A percentile compares a stretch with the other conserved stretches of the same genome.
These are phyloP conservation scores for Microascus cirrosus DNA, from an alignment of 2,329 filamentous ascomycete genomes.

Conservation along the genomic window DNA sequence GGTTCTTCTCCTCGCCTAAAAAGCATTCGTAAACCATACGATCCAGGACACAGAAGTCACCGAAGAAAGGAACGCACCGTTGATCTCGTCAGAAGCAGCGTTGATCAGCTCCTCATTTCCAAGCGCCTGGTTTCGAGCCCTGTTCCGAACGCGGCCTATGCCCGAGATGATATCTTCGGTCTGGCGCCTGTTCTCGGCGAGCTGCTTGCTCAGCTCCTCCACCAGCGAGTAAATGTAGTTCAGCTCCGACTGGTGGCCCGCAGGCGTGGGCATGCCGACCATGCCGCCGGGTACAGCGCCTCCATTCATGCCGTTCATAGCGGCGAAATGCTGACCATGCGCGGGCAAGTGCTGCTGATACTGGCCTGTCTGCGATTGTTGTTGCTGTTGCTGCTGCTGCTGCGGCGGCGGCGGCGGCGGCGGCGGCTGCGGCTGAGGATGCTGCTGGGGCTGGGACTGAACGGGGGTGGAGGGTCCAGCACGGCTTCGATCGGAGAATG, in stretches of 20 bases:
- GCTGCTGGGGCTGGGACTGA: background rate
- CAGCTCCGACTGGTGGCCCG: slow-evolving; percentile 56
- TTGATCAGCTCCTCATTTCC: slow-evolving; percentile 48
- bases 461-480: background rate
- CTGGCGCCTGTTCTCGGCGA: slow-evolving; percentile 48
- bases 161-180: slow-evolving; percentile 55
- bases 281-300: slow-evolving; percentile 33
- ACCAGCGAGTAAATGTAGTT: slow-evolving; percentile 60
- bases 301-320: slow-evolving; percentile 40
- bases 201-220: slow-evolving; percentile 52
- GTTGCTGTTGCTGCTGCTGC: slow-evolving; percentile 2
- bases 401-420: slow-evolving; percentile 2
- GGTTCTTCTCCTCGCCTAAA: slow-evolving; percentile 45
- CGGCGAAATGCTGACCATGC: background rate
- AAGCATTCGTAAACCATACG: background rate
- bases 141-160: slow-evolving; percentile 48
- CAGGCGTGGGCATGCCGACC: slow-evolving; percentile 44
- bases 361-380: background rate
- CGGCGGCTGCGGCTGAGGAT: background rate
- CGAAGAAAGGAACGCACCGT: slow-evolving; percentile 27
- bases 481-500: background rate
- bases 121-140: slow-evolving; percentile 38
- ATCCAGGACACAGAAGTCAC: background rate
- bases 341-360: background rate
- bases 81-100: slow-evolving; percentile 43